These are phyloP conservation scores for Ustilago loliicola DNA, from an alignment of 1,284 basidiomycete genomes.

Conservation along the genomic window DNA sequence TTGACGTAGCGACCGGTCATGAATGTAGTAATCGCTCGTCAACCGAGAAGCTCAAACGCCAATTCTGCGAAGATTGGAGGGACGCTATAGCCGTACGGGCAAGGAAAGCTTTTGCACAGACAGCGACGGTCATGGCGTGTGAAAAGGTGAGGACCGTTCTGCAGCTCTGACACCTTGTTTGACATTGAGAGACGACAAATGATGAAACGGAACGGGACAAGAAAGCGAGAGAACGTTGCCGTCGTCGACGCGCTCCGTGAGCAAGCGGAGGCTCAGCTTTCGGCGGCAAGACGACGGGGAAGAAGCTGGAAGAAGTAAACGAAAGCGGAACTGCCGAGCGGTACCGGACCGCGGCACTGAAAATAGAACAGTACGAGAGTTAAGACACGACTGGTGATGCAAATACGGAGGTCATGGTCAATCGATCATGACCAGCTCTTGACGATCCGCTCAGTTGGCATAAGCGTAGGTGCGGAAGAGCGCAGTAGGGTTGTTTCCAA, in stretches of 20 bases:
- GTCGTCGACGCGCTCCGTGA: not conserved
- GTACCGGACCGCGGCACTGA: slow-evolving; percentile 18
- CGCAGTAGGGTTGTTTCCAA: slow-evolving; percentile 48
- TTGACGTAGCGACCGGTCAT: no score
- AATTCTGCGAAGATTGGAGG: no score
- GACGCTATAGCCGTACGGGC: no score
- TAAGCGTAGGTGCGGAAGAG: slow-evolving; percentile 50
- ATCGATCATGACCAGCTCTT: not conserved
- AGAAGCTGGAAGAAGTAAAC: slow-evolving; percentile 1
- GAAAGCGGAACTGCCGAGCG: not conserved
- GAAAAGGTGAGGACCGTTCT: slow-evolving; percentile 24
- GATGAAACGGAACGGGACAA: not conserved
- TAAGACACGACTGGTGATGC: not conserved
- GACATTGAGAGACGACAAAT: slow-evolving; percentile 9
- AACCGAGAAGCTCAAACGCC: no score
- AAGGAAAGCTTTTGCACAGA: not conserved
- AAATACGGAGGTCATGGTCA: not conserved
- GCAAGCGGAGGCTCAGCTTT: not conserved
- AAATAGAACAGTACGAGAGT: not conserved
- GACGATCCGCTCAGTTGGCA: slow-evolving; percentile 13
- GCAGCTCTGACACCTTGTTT: slow-evolving; percentile 20
- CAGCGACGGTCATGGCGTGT: not conserved
- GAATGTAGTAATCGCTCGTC: no score
- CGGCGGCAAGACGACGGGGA: not conserved
- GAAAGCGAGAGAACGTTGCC: not conserved